Evolutionary conservation across 2,329 filamentous ascomycete species (phyloP).

Genomic region (Alternaria incomplexa): DNA sequence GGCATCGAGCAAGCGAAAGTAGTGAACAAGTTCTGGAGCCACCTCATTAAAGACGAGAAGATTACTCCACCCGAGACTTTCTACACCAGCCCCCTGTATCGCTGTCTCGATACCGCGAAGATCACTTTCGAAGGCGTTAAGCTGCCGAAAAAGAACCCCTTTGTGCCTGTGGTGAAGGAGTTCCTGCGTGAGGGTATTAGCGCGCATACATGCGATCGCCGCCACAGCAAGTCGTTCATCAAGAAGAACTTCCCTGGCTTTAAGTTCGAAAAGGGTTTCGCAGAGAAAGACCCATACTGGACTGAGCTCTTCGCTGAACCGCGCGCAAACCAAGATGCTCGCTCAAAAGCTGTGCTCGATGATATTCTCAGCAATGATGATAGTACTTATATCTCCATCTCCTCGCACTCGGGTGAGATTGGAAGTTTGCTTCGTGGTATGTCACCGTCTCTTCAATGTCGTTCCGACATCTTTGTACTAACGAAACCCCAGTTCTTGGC

Average conservation of each 20-base stretch:
- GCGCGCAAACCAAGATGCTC: slow-evolving; percentile 56
- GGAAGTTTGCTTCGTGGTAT: slow-evolving; percentile 56
- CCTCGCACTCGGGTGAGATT: slow-evolving; percentile 66
- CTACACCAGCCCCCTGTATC: slow-evolving; percentile 68
- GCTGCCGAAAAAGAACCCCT: slow-evolving; percentile 59
- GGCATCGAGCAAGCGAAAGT: slow-evolving; percentile 65
- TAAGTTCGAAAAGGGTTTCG: slow-evolving; percentile 66
- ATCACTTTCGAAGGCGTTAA: slow-evolving; percentile 64
- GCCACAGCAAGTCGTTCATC: slow-evolving; percentile 63
- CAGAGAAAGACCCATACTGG: slow-evolving; percentile 65
- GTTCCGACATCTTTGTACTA: background rate
- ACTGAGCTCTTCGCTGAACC: slow-evolving; percentile 57
- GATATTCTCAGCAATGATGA: slow-evolving; percentile 60
- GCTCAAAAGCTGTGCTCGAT: slow-evolving; percentile 55
- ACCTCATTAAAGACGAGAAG: slow-evolving; percentile 56
- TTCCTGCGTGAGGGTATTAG: slow-evolving; percentile 69
- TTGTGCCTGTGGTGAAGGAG: slow-evolving; percentile 68
- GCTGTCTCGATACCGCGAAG: slow-evolving; percentile 68
- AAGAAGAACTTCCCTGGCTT: slow-evolving; percentile 59
- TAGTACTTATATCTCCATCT: slow-evolving; percentile 60
- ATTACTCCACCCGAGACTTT: slow-evolving; percentile 69
- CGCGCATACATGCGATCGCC: slow-evolving; percentile 71
- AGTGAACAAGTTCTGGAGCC: slow-evolving; percentile 66
- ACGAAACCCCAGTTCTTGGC: slow-evolving; percentile 54
- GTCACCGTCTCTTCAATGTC: background rate